These are phyloP conservation scores for Pseudozyma sp. DNA, from an alignment of 1,284 basidiomycete genomes.

Conservation along the genomic window DNA sequence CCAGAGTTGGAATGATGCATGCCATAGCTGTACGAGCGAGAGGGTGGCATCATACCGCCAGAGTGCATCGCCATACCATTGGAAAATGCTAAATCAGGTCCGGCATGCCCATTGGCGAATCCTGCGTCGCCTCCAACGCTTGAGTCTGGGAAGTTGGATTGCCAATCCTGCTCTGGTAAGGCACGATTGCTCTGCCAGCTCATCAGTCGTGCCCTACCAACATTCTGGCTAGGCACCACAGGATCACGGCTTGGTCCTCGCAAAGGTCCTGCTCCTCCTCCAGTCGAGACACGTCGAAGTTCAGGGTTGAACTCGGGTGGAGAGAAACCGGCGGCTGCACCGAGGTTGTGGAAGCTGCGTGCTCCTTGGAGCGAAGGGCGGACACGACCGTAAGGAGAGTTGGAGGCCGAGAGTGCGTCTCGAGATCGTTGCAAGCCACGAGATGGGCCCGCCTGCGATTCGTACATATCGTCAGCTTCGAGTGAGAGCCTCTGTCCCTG, in stretches of 20 bases:
- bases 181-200: conserved; percentile 43
- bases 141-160: conserved; percentile 24
- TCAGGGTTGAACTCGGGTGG: conserved; percentile 31
- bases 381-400: conserved; percentile 29
- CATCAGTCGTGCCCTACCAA: conserved; percentile 40
- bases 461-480: conserved; percentile 28
- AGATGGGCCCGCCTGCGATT: conserved; percentile 46
- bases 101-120: conserved; percentile 12
- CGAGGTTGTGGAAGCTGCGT: conserved; percentile 24
- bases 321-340: conserved; percentile 18
- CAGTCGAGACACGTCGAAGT: conserved; percentile 35
- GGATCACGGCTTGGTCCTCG: conserved; percentile 34
- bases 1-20: conserved; percentile 22
- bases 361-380: conserved; percentile 22
- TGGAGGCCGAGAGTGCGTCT: conserved; percentile 27
- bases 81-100: conserved; percentile 11
- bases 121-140: conserved; percentile 10
- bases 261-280: conserved; percentile 6
- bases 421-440: conserved; percentile 24
- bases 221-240: conserved; percentile 42
- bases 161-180: conserved; percentile 29
- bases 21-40: conserved; percentile 30
- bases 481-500: conserved; percentile 17
- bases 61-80: conserved; percentile 26
- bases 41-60: conserved; percentile 40